phyloP scores from a whole-genome alignment of 2,329 filamentous ascomycete species.

The Raffaelea arxii region DNA sequence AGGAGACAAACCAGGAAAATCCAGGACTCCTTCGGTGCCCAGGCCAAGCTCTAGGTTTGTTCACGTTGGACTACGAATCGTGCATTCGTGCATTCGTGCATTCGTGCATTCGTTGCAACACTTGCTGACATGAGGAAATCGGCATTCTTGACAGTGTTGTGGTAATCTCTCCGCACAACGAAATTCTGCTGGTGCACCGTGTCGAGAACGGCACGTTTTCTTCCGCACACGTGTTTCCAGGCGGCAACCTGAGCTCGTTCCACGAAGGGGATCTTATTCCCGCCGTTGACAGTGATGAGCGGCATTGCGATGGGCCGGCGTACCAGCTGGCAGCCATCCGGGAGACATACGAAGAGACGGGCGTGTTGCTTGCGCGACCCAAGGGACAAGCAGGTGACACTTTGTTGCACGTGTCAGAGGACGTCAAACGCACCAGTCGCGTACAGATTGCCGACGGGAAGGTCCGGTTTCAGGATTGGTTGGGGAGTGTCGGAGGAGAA shows the following conservation, averaged over 20 bases:
- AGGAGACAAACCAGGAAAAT: not conserved
- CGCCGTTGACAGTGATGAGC: constrained; percentile 31
- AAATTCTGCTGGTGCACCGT: constrained; percentile 79
- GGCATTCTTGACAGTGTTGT: constrained; percentile 50
- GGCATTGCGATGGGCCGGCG: constrained; percentile 60
- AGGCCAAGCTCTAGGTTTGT: constrained; percentile 8
- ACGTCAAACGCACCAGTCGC: constrained; percentile 55
- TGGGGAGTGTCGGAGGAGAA: constrained; percentile 42
- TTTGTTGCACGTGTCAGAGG: constrained; percentile 51
- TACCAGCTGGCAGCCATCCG: constrained; percentile 80
- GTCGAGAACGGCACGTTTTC: constrained; percentile 76
- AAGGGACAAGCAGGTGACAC: constrained; percentile 13
- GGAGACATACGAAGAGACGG: constrained; percentile 93
- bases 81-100: too few relatives aligned
- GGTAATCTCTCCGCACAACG: constrained; percentile 75
- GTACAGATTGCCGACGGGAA: constrained; percentile 57
- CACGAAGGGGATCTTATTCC: constrained; percentile 59
- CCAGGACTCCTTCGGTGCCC: constrained; percentile 5
- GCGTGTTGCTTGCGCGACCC: constrained; percentile 62
- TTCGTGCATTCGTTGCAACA: too few relatives aligned
- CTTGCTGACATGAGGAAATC: not conserved
- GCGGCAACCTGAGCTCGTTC: constrained; percentile 67
- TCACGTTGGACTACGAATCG: not conserved
- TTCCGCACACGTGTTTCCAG: constrained; percentile 91
- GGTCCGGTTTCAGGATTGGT: constrained; percentile 58